These are phyloP conservation scores for Stephania japonica DNA, from an alignment of 164 flowering plant species.

Conservation along the genomic window DNA sequence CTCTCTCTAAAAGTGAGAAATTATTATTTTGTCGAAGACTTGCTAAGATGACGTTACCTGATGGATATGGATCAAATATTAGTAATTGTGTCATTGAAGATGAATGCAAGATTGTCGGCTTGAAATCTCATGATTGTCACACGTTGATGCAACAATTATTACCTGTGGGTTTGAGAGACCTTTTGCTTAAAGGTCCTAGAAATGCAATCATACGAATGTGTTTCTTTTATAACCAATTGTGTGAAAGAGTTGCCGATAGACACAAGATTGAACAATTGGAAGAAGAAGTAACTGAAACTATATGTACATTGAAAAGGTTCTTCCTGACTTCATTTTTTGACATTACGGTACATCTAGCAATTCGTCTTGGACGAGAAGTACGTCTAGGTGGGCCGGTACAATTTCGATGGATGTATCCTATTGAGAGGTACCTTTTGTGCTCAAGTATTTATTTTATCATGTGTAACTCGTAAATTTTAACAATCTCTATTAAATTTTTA, in stretches of 20 bases:
- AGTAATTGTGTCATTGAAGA: neutral
- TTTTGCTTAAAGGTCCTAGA: no score
- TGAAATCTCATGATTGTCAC: neutral
- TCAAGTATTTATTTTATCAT: no score
- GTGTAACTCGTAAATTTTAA: no score
- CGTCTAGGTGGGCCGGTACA: no score
- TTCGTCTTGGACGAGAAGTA: neutral
- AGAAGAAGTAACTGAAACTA: neutral
- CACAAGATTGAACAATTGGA: neutral
- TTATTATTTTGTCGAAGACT: neutral
- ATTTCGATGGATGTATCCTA: no score
- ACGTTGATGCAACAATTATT: no score
- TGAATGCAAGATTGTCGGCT: neutral
- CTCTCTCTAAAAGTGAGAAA: neutral
- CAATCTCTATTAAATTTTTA: no score
- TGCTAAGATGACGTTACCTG: neutral
- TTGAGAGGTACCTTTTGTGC: no score
- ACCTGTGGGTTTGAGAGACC: no score
- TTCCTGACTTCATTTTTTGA: neutral
- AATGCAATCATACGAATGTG: no score
- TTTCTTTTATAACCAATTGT: no score
- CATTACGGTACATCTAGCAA: neutral
- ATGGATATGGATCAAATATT: neutral
- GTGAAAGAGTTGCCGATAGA: no score
- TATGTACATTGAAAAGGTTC: neutral